A percentile compares a stretch with the other conserved stretches of the same genome.
These are phyloP conservation scores for Sphagnum fallax DNA, from an alignment of 228 moss, liverwort and hornwort genomes.

Conservation along the genomic window DNA sequence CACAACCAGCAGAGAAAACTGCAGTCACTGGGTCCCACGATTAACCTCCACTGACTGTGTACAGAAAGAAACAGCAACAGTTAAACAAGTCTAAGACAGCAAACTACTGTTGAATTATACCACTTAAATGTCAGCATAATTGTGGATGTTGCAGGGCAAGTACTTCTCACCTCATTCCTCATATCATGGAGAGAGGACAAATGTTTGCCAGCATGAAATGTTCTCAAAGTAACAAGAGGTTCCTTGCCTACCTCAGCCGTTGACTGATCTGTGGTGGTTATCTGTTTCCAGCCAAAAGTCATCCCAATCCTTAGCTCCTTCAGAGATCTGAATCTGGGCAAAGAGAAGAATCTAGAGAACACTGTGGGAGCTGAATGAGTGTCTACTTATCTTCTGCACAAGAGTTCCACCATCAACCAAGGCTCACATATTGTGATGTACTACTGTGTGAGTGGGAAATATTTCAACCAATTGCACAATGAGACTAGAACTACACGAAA, in stretches of 20 bases:
- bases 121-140: not conserved
- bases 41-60: not conserved
- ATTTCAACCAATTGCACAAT: no score
- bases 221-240: constrained; percentile 47
- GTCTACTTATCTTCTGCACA: not conserved
- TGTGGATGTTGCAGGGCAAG: no score
- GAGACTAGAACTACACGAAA: constrained; percentile 1
- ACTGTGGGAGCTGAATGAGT: not conserved
- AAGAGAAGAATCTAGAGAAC: no score
- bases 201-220: constrained; percentile 52
- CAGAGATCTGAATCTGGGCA: no score
- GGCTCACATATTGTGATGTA: not conserved
- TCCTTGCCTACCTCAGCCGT: constrained; percentile 62
- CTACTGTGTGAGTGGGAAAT: not conserved
- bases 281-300: constrained; percentile 17
- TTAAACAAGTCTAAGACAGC: not conserved
- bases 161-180: constrained; percentile 36
- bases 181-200: constrained; percentile 25
- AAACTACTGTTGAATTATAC: not conserved
- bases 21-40: not conserved
- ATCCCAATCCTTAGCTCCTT: not conserved
- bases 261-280: constrained; percentile 72
- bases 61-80: not conserved
- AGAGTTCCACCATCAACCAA: not conserved
- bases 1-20: not conserved